Evolutionary conservation across 2,329 filamentous ascomycete species (phyloP), one percentile per base, ranked within the genome.

Genomic region (Colletotrichum paranaense): DNA sequence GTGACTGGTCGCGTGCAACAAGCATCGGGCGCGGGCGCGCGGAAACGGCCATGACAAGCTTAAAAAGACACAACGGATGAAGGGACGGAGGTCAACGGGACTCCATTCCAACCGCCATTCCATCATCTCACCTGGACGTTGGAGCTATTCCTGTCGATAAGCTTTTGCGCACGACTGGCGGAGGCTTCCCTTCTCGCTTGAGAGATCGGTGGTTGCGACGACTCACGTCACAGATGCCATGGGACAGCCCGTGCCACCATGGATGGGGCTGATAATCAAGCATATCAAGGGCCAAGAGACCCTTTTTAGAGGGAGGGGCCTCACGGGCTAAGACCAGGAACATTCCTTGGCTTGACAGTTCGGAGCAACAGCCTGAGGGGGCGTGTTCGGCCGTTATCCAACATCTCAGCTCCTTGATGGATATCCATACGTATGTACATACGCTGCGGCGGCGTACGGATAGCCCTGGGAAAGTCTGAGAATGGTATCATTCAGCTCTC

Each of bases 141-240:
- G 55, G 55, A 63, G 60, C 64, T 73, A 68, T 65, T 68, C 55
- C 64, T 65, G 52, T 59, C 72, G 57, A 69, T 73, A 75, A 75
- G 70, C 73, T 75, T 74, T 70, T 16, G 35, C 14, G 67, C 38
- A 62, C 46, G 6, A 60, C 58, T 35, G 70, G 70, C 67, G 55
- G 53, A 58, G 60, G 66, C 58, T 63, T 24, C 32, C 46, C 55
- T 56, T 52, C 53, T 56, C 60, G 55, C 38, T 64, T 28, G 56
- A 49, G 60, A 74, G 66, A 75, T 74, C 53, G 57, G 59, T 71
- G 73, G 62, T 62, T 63, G 73, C 71, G 70, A 75, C 73, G 70
- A 56, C 65, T 74, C 69, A 63, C 42, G 73, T 74, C 66, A 70
- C 73, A 75, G 65, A 53, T 55, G 57, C 55, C 70, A 59, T 65